Base-by-base conservation (phyloP, 2,329 filamentous ascomycete genomes). In the Colletotrichum orchidophilum region DNA sequence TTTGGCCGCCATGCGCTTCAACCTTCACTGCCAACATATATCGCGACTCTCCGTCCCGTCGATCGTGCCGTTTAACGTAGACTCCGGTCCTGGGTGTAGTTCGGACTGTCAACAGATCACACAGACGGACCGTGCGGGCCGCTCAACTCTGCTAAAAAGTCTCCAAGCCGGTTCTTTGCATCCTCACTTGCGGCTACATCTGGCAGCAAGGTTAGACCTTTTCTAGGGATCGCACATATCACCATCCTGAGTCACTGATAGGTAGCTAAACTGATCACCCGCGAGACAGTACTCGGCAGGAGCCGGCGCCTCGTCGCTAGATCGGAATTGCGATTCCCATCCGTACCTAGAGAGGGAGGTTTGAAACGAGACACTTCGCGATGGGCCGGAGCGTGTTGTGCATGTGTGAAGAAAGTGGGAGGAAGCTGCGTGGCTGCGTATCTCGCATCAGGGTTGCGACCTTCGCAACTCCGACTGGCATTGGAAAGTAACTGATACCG, bases 281-380 rank as follows among this genome's bases (percentile, higher is more conserved):
- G 35, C 18, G 35, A 8, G 12, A n/a, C 35, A 5, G 24, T 33
- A 7, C 9, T 70, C 54, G 54, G 60, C 21, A 42, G 42, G 18
- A 26, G 46, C 39, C 33, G 31, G 52, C 46, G 49, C 35, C 42
- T 66, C 46, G 54, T 39, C 35, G 62, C 35, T 49, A 49, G 49
- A 54, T 33, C 49, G 33, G 55, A 61, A 60, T 58, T 68, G 50
- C 50, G 21, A 42, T 35, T 33, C 42, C 29, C 35, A 54, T 53
- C 46, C 29, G 9, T 49, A 49, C 15, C 21, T 55, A 29, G 15
- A 55, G 33, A 65, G 66, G n/a, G 62, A 60, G 62, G 9, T 54
- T n/a, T 12, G 21, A 60, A 35, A 66, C 27, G 63, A 70, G 57
- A 61, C 31, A 70, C 54, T 15, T 66, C 50, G 63, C 49, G 57